Evolutionary conservation across 495 filamentous ascomycete genomes (phyloP), one percentile per base, ranked within the genome.

Genomic region (Oleoguttula mirabilis): DNA sequence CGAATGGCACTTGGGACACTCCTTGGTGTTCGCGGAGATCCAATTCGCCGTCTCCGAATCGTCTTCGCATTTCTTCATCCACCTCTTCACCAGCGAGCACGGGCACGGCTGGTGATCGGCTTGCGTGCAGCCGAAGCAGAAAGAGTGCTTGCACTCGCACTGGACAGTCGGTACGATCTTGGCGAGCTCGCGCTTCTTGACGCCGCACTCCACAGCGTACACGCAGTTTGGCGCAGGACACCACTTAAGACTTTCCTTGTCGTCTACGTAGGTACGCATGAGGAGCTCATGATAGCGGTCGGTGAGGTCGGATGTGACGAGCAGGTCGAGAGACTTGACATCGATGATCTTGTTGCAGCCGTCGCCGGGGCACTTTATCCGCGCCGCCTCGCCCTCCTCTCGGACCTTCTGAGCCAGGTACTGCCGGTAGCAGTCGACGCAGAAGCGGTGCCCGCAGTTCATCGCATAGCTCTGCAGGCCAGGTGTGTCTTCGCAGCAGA

Each of bases 1-100:
- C 5, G 90, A 95, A 44, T 79, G 70, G 62, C 90, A 98, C 57
- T 81, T 90, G 0, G 92, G 88, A 49, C 90, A 98, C 59, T 98
- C 90, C 58, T 98, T 98, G 11, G 90, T 98, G 57, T 98, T 93
- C 28, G 90, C 90, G 0, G 90, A 94, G 42, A 98, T 98, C 90
- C 90, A 98, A 64, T 98, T 98, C 5, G 90, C 87, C 1, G 90
- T 98, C 59, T 98, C 90, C 2, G 86, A 94, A 57, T 98, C 90
- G 55, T 98, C 90, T 50, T 88, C 92, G 61, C 90, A 98, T 57
- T 98, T 98, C 69, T 96, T 88, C 11, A 96, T 61, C 90, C 90
- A 98, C 61, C 77, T 83, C 71, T 92, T 95, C 19, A 96, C 87
- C 34, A 95, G 66, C 21, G 76, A 71, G 56, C 90, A 98, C 0